Conservation (phyloP, 306 rosid genomes). For the Begonia loranthoides region DNA sequence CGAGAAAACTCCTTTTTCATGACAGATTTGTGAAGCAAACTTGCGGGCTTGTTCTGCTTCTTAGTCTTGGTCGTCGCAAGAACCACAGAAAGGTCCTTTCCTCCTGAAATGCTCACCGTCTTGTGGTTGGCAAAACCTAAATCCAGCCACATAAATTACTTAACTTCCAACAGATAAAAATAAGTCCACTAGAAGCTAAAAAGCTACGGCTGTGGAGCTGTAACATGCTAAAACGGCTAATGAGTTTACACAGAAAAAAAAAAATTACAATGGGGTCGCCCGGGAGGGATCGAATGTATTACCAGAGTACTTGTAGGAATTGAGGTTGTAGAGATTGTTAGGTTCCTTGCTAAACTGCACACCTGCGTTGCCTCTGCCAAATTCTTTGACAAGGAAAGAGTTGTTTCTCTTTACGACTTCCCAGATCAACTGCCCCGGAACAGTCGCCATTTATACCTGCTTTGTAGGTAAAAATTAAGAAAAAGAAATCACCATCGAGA, state of each 20-base stretch:
- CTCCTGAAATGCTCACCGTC: slow-evolving; percentile 48
- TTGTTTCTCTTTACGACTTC: slow-evolving; percentile 79
- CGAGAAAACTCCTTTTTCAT: slow-evolving; percentile 66
- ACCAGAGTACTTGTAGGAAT: slow-evolving; percentile 74
- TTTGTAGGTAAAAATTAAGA: no score
- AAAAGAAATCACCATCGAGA: neutral
- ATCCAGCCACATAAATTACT: neutral
- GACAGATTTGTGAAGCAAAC: slow-evolving; percentile 47
- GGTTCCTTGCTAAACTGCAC: slow-evolving; percentile 66
- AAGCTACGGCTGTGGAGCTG: no score
- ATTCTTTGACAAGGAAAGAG: slow-evolving; percentile 61
- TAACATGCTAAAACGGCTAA: neutral
- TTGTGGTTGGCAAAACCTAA: slow-evolving; percentile 77
- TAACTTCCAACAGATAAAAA: neutral
- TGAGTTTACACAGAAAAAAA: neutral
- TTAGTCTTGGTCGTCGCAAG: slow-evolving; percentile 65
- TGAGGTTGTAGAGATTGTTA: slow-evolving; percentile 73
- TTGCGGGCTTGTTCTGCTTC: slow-evolving; percentile 62
- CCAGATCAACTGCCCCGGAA: slow-evolving; percentile 70
- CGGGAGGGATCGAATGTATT: neutral
- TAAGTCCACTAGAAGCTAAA: neutral
- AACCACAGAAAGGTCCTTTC: slow-evolving; percentile 49
- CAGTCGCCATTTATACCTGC: slow-evolving; percentile 38
- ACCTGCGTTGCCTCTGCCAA: slow-evolving; percentile 63
- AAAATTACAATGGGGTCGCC: neutral